Conservation (phyloP, 768 basidiomycete genomes). For the Clitopilus passeckerianus region DNA sequence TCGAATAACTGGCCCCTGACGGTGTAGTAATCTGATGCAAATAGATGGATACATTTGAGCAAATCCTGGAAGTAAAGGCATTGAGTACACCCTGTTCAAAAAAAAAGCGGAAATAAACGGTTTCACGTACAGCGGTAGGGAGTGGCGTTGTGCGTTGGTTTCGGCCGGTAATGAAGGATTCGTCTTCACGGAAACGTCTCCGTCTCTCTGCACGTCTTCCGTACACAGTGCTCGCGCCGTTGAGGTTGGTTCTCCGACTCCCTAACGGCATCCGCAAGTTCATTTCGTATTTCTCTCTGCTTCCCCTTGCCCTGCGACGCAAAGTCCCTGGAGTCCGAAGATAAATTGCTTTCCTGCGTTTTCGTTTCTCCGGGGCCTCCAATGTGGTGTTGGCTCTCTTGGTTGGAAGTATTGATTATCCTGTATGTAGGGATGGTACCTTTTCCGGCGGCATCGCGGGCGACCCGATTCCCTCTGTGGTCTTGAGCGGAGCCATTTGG, state of each 20-base stretch:
- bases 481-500: slow-evolving; percentile 34
- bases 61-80: slow-evolving; percentile 31
- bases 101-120: not conserved
- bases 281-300: slow-evolving; percentile 5
- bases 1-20: slow-evolving; percentile 58
- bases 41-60: slow-evolving; percentile 44
- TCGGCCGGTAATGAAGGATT: slow-evolving; percentile 7
- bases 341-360: not conserved
- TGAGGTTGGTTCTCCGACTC: not conserved
- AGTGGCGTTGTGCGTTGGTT: slow-evolving; percentile 26
- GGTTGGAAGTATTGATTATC: slow-evolving; percentile 14
- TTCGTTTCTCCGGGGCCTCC: not conserved
- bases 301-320: not conserved
- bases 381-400: slow-evolving; percentile 1
- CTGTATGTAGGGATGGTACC: slow-evolving; percentile 31
- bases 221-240: not conserved
- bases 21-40: slow-evolving; percentile 49
- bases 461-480: slow-evolving; percentile 59
- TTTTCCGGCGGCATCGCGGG: slow-evolving; percentile 58
- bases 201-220: not conserved
- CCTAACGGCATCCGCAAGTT: slow-evolving; percentile 7
- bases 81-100: slow-evolving; percentile 6
- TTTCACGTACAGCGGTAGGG: slow-evolving; percentile 50
- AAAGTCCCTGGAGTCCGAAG: not conserved
- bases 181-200: not conserved